phyloP scores from a whole-genome alignment of 2,329 filamentous ascomycete species.

The Blastomyces silverae region DNA sequence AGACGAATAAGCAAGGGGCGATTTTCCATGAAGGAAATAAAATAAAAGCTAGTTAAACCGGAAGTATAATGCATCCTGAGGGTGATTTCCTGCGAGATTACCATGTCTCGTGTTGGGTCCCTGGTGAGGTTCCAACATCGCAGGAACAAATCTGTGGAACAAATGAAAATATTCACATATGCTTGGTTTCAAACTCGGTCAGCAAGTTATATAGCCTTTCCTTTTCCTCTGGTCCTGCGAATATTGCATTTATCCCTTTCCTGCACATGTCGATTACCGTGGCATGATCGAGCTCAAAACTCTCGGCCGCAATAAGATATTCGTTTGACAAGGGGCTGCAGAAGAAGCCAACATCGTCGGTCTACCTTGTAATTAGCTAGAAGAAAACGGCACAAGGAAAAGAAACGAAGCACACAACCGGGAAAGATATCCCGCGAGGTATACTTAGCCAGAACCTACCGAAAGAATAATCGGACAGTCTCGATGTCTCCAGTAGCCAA shows the following conservation, averaged over 20 bases:
- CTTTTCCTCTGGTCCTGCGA: constrained; percentile 57
- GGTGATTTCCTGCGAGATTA: background rate
- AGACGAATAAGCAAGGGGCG: background rate
- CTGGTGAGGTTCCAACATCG: background rate
- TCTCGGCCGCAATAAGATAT: constrained; percentile 62
- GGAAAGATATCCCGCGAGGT: background rate
- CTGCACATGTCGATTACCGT: constrained; percentile 53
- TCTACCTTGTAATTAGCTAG: constrained; percentile 44
- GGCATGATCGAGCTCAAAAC: constrained; percentile 54
- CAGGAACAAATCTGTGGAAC: background rate
- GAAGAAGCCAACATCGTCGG: constrained; percentile 78
- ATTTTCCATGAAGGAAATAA: background rate
- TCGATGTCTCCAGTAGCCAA: constrained; percentile 61
- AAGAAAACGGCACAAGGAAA: background rate
- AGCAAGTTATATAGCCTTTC: constrained; percentile 26
- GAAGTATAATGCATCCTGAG: background rate
- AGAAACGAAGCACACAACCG: constrained; percentile 1
- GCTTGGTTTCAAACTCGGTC: constrained; percentile 22
- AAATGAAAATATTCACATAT: constrained; percentile 11
- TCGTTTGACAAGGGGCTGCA: constrained; percentile 70
- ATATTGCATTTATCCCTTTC: constrained; percentile 58
- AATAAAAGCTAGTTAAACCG: background rate
- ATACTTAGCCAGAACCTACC: constrained; percentile 46
- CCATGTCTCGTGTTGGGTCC: background rate
- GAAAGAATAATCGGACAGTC: constrained; percentile 59